Conservation (phyloP, 768 basidiomycete species). For the Tylopilus sp. region DNA sequence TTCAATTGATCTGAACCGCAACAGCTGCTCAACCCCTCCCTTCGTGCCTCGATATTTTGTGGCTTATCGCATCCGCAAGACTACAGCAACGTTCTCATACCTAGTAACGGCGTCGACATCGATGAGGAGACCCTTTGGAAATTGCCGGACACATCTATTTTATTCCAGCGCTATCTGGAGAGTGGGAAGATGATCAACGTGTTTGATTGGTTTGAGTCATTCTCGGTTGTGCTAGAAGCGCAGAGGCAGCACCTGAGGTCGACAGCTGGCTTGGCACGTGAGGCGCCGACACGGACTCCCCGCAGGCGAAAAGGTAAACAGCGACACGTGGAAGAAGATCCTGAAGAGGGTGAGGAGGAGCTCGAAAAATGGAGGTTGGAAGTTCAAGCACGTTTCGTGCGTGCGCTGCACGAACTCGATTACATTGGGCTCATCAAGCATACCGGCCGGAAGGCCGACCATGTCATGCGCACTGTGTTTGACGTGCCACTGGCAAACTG, state of each 20-base stretch:
- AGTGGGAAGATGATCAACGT: slow-evolving; percentile 82
- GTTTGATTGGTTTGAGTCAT: slow-evolving; percentile 86
- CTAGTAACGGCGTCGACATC: slow-evolving; percentile 8
- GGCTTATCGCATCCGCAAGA: slow-evolving; percentile 60
- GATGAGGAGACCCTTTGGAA: slow-evolving; percentile 41
- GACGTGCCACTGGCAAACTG: slow-evolving; percentile 39
- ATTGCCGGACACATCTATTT: slow-evolving; percentile 71
- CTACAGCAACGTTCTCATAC: slow-evolving; percentile 27
- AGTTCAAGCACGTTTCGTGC: slow-evolving; percentile 75
- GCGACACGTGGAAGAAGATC: slow-evolving; percentile 21
- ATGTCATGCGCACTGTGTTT: slow-evolving; percentile 66
- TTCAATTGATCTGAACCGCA: not conserved
- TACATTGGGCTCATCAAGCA: slow-evolving; percentile 78
- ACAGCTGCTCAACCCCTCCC: slow-evolving; percentile 68
- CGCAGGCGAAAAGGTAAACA: slow-evolving; percentile 25
- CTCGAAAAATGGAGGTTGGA: slow-evolving; percentile 56
- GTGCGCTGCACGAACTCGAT: slow-evolving; percentile 79
- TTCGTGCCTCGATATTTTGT: slow-evolving; percentile 56
- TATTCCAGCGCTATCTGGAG: slow-evolving; percentile 74
- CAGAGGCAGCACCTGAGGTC: slow-evolving; percentile 37
- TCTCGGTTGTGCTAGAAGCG: slow-evolving; percentile 60
- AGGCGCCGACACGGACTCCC: slow-evolving; percentile 12
- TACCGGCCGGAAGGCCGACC: slow-evolving; percentile 73
- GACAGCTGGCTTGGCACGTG: not conserved
- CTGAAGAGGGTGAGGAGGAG: slow-evolving; percentile 31